These are phyloP conservation scores for Raffaelea albimanens DNA, from an alignment of 2,329 filamentous ascomycete species.

Conservation along the genomic window DNA sequence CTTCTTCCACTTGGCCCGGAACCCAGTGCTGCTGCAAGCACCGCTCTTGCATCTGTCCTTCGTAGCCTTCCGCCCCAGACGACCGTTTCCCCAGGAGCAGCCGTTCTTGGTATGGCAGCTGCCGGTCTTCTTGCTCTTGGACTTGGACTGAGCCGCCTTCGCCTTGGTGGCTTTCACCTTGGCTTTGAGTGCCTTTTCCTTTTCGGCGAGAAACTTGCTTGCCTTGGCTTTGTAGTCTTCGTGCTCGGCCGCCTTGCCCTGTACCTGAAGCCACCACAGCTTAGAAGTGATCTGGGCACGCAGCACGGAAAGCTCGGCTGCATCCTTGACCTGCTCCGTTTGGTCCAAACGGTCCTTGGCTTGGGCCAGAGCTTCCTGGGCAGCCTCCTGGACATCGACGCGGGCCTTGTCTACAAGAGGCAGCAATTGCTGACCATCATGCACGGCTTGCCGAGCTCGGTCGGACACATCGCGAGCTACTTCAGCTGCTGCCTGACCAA, in stretches of 20 bases:
- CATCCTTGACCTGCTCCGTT: neutral
- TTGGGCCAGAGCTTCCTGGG: too few relatives aligned
- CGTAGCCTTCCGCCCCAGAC: neutral
- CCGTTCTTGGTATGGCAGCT: too few relatives aligned
- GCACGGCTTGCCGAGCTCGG: neutral
- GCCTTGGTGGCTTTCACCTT: neutral
- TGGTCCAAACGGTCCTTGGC: neutral
- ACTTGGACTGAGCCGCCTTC: too few relatives aligned
- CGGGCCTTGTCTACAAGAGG: too few relatives aligned
- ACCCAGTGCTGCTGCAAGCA: neutral
- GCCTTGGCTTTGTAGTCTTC: constrained; percentile 10
- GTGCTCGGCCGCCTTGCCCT: constrained; percentile 9
- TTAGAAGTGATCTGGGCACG: constrained; percentile 13
- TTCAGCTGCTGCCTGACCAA: neutral
- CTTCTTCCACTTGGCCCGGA: neutral
- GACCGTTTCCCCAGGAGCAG: too few relatives aligned
- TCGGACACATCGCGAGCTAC: neutral
- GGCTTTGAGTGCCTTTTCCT: constrained; percentile 1
- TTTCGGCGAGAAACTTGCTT: constrained; percentile 1
- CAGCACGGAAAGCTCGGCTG: constrained; percentile 3
- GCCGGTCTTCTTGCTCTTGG: neutral
- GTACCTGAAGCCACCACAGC: constrained; percentile 14
- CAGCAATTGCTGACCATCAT: too few relatives aligned
- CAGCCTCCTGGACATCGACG: too few relatives aligned
- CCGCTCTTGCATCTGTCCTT: too few relatives aligned